Conservation (phyloP, 768 basidiomycete genomes). For the Boletus bicolor region DNA sequence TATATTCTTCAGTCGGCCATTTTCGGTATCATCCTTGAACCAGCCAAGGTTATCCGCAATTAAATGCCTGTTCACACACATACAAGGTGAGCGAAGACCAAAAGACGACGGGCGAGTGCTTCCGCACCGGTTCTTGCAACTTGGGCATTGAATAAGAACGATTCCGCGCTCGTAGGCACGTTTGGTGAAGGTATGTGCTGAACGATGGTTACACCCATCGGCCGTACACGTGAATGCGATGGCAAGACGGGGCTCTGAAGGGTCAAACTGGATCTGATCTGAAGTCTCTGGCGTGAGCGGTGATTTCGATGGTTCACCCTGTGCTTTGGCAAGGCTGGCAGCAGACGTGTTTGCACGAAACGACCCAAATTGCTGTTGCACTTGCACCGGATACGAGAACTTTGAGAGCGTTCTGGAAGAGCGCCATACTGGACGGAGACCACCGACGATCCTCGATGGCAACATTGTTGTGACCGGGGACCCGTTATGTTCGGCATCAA, state of each 20-base stretch:
- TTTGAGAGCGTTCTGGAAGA: conserved; percentile 38
- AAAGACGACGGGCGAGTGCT: background rate
- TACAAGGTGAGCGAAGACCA: background rate
- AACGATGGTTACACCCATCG: conserved; percentile 66
- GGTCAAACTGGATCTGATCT: conserved; percentile 31
- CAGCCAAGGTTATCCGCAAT: conserved; percentile 90
- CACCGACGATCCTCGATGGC: conserved; percentile 43
- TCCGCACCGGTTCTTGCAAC: conserved; percentile 79
- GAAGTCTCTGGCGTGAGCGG: background rate
- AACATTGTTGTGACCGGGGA: conserved; percentile 30
- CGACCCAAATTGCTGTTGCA: conserved; percentile 36
- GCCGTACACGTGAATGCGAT: conserved; percentile 89
- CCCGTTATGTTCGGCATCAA: conserved; percentile 4
- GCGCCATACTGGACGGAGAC: conserved; percentile 43
- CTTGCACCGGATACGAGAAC: conserved; percentile 31
- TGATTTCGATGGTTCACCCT: background rate
- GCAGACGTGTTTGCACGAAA: conserved; percentile 20
- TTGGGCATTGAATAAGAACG: conserved; percentile 88
- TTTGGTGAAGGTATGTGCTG: conserved; percentile 84
- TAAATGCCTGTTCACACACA: conserved; percentile 51
- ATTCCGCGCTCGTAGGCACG: conserved; percentile 84
- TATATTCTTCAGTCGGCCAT: conserved; percentile 70
- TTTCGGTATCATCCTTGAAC: conserved; percentile 81
- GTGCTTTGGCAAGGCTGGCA: background rate
- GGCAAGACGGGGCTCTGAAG: conserved; percentile 59